These are phyloP conservation scores for Pseudogymnoascus pannorum DNA, from an alignment of 2,329 filamentous ascomycete genomes.

Conservation along the genomic window DNA sequence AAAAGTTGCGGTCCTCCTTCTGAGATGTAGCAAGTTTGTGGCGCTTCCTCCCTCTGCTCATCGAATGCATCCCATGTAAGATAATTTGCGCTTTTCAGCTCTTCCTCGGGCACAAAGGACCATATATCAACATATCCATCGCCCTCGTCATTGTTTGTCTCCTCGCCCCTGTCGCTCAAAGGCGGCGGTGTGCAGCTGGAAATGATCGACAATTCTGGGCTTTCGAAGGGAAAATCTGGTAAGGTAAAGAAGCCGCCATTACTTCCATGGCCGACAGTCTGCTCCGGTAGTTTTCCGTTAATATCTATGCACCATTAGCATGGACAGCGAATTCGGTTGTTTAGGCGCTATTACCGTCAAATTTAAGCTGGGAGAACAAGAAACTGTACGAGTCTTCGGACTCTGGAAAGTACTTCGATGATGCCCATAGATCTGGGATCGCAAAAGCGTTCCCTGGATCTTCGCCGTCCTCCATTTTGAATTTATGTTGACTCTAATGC, in stretches of 20 bases:
- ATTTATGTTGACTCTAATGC: slow-evolving; percentile 16
- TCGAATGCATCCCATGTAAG: slow-evolving; percentile 66
- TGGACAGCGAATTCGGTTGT: background rate
- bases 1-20: slow-evolving; percentile 61
- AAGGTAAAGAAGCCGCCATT: slow-evolving; percentile 26
- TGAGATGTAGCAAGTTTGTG: slow-evolving; percentile 50
- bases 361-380: slow-evolving; percentile 26
- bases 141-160: slow-evolving; percentile 20
- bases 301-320: slow-evolving; percentile 21
- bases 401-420: slow-evolving; percentile 40
- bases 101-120: slow-evolving; percentile 34
- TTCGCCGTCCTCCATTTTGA: slow-evolving; percentile 33
- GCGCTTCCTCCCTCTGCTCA: slow-evolving; percentile 32
- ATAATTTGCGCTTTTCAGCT: slow-evolving; percentile 34
- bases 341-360: slow-evolving; percentile 21
- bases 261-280: background rate
- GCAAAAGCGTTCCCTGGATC: slow-evolving; percentile 50
- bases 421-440: slow-evolving; percentile 53
- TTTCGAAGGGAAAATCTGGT: slow-evolving; percentile 21
- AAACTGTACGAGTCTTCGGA: slow-evolving; percentile 24
- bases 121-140: slow-evolving; percentile 36
- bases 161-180: slow-evolving; percentile 11
- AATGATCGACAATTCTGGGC: slow-evolving; percentile 8
- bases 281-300: slow-evolving; percentile 20
- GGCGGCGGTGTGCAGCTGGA: background rate